These are phyloP conservation scores for Fusarium pilosicola DNA, from an alignment of 2,329 filamentous ascomycete species.

Conservation along the genomic window DNA sequence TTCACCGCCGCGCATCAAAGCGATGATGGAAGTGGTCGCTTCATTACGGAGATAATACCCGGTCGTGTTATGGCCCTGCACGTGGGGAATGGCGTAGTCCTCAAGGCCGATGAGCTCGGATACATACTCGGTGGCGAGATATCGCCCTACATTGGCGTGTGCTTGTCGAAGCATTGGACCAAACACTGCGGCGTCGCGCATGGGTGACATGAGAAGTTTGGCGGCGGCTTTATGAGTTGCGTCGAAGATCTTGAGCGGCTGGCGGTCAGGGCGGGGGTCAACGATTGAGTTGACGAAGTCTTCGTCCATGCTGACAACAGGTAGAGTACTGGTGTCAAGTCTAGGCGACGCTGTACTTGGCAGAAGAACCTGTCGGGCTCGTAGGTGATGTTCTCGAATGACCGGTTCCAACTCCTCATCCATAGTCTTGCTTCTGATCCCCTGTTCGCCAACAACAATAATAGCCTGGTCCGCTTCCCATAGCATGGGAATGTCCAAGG, in stretches of 20 bases:
- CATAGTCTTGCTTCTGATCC: constrained; percentile 62
- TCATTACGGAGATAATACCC: constrained; percentile 62
- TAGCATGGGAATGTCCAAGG: constrained; percentile 68
- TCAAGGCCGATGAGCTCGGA: constrained; percentile 61
- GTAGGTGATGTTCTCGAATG: constrained; percentile 52
- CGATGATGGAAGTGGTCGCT: constrained; percentile 61
- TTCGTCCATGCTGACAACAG: constrained; percentile 49
- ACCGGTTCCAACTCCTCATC: constrained; percentile 54
- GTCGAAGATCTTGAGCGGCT: constrained; percentile 47
- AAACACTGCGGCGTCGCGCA: constrained; percentile 57
- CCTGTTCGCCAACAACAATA: constrained; percentile 63
- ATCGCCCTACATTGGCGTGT: constrained; percentile 61
- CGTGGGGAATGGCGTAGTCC: constrained; percentile 58
- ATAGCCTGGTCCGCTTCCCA: constrained; percentile 61
- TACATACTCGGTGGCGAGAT: constrained; percentile 63
- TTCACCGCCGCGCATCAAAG: constrained; percentile 72
- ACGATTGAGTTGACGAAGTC: constrained; percentile 35
- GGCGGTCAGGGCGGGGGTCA: constrained; percentile 6
- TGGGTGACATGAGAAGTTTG: constrained; percentile 64
- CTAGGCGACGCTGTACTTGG: constrained; percentile 52
- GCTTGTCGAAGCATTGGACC: constrained; percentile 60
- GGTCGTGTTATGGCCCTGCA: constrained; percentile 56
- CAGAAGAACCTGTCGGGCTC: constrained; percentile 58
- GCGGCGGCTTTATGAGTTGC: constrained; percentile 57
- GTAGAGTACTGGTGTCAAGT: constrained; percentile 55